Base-by-base conservation (phyloP, 208 protist species). In the Herpetomonas samuelpessoai region DNA sequence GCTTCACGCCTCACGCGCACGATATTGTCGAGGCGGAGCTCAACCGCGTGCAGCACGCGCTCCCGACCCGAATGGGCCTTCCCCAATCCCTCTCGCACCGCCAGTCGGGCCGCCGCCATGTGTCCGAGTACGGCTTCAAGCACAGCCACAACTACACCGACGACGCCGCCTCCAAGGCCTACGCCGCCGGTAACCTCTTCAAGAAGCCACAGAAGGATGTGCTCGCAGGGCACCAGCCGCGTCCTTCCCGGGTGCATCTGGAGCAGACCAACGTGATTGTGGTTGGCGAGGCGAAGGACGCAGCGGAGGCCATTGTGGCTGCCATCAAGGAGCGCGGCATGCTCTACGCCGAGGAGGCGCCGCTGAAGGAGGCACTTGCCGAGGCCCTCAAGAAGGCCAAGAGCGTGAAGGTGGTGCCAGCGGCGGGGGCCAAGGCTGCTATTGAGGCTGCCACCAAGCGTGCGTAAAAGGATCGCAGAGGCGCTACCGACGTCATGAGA, bases 41-140 rank as follows among this genome's bases (percentile, higher is more conserved):
- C 41, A 21, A 66, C 3, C 85, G 85, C 46, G 81, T 91, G 66
- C 88, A 95, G 62, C 70, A 71, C 44, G 57, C 68, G 24, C 75
- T 95, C 57, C 74, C 88, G 1, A 71, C 70, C 6, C 88, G 88
- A n/a, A 31, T 92, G 53, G 85, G 85, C 19, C 60, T 92, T 12
- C 74, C 80, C 16, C 46, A 65, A 31, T 68, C 85, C 27, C 57
- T 83, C 22, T 92, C 85, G 2, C 88, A 95, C 69, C 88, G 88
- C 68, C 65, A 81, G 45, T 71, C 78, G 57, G 78, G 78, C 18
- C 79, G 83, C 45, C 88, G 88, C 24, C 74, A 92, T 56, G 82
- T 91, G 22, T 79, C 72, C 28, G 82, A 81, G 59, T 90, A 82
- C 74, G 86, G 86, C 38, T 95, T 83, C 71, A 92, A 92, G 66